Evolutionary conservation across 441 rosid species (phyloP).

Genomic region (Metrosideros polymorpha): DNA sequence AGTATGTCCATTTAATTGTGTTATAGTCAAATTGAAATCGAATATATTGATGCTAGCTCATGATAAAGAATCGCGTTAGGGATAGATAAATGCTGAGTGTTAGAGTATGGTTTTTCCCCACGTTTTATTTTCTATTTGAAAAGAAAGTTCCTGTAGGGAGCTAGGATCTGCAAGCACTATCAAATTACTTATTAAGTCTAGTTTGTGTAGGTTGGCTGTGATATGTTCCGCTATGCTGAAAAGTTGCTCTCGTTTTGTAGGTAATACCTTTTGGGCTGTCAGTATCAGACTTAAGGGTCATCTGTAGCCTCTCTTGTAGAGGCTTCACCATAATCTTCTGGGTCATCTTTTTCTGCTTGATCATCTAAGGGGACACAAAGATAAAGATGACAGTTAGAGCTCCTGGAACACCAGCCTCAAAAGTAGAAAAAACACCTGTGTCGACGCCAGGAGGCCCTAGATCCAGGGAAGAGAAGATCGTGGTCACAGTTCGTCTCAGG

Average conservation of each 20-base stretch:
- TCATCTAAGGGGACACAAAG: neutral
- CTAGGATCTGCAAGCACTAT: neutral
- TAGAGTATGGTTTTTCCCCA: neutral
- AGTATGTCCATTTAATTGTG: neutral
- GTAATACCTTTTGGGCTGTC: neutral
- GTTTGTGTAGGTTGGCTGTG: neutral
- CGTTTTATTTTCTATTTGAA: neutral
- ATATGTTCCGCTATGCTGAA: neutral
- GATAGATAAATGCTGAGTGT: neutral
- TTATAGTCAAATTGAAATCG: neutral
- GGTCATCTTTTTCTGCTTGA: neutral
- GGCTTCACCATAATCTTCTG: neutral
- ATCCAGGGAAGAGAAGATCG: conserved; percentile 87
- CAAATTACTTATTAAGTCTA: neutral
- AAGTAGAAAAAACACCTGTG: conserved; percentile 55
- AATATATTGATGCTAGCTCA: neutral
- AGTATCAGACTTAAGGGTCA: neutral
- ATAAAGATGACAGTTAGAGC: conserved; percentile 43
- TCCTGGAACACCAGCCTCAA: conserved; percentile 83
- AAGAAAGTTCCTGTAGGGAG: neutral
- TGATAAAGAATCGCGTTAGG: neutral
- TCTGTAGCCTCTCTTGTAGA: neutral
- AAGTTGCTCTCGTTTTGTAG: neutral
- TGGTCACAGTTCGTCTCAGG: conserved; percentile 87
- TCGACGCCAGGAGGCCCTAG: conserved; percentile 79